These are phyloP conservation scores for Macrophomina phaseolina DNA, from an alignment of 2,329 filamentous ascomycete genomes.

Conservation along the genomic window DNA sequence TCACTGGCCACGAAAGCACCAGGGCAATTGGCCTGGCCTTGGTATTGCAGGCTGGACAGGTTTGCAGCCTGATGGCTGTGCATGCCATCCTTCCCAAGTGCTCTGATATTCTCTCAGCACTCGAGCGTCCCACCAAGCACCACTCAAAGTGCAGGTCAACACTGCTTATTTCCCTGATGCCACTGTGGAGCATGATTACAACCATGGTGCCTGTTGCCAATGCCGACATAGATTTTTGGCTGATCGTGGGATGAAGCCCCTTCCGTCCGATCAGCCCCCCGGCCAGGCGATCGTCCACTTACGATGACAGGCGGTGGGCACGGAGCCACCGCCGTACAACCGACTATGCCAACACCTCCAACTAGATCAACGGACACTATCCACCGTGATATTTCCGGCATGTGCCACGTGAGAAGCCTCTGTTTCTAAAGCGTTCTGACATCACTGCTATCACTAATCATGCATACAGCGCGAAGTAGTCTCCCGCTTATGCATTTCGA, in stretches of 20 bases:
- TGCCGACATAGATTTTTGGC: background rate
- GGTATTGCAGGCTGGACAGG: background rate
- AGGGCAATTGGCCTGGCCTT: background rate
- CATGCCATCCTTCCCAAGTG: background rate
- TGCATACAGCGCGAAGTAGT: too few relatives aligned
- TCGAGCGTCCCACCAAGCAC: background rate
- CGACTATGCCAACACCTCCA: background rate
- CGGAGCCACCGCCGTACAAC: conserved; percentile 3
- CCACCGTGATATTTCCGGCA: too few relatives aligned
- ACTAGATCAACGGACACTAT: background rate
- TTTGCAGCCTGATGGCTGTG: background rate
- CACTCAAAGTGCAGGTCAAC: background rate
- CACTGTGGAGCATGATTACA: too few relatives aligned
- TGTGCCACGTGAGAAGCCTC: background rate
- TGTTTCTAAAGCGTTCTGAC: too few relatives aligned
- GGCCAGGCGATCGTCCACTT: conserved; percentile 16
- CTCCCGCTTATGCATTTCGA: too few relatives aligned
- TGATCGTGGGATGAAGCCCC: background rate
- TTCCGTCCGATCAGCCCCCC: conserved; percentile 3
- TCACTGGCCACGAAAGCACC: background rate
- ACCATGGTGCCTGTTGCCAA: background rate
- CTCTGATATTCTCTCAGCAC: background rate
- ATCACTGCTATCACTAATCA: too few relatives aligned
- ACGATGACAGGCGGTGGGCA: background rate
- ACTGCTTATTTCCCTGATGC: too few relatives aligned